Base-by-base conservation (phyloP, 2,329 filamentous ascomycete species). In the Sporothrix globosa region DNA sequence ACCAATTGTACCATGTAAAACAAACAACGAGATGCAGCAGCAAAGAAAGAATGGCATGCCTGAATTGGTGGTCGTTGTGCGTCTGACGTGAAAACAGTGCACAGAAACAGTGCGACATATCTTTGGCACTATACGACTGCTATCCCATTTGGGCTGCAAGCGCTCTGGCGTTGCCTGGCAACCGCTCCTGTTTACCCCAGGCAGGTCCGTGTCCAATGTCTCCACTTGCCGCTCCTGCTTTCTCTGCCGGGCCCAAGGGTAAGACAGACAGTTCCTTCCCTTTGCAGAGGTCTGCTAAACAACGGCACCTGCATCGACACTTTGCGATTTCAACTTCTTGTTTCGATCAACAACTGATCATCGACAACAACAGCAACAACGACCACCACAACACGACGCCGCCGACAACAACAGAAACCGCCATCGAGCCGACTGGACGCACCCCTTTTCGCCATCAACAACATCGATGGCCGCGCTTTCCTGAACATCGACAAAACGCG, bases 191-290 rank as follows among this genome's bases (percentile, higher is more conserved):
- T 71, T 73, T 69, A 72, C 63, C 67, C 54, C 19, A 48, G 56
- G 60, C 34, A 56, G 53, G 69, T 56, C 58, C 41, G 67, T 70
- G 68, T 67, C 69, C 58, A 14, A n/a, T 21, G 14, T 34, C 60
- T 72, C 69, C 72, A 73, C 72, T 53, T 71, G 67, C 71, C 71
- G 54, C 58, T 69, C 67, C 24, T 65, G 69, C 46, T 68, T 54
- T 60, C 54, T 61, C 41, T 67, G 52, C 52, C 66, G 52, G 39
- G 54, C 67, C 54, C 56, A 52, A 27, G 19, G 63, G 48, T 53
- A 53, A 41, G 63, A 68, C 39, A 41, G 63, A 68, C 39, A 71
- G 61, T 46, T 69, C 44, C 53, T 44, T 68, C 21, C 60, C 24
- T 39, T 66, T 52, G 27, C 46, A 14, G 9, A 52, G 17, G 46